phyloP scores from a whole-genome alignment of 164 flowering plant genomes.

The Cinnamomum chago region DNA sequence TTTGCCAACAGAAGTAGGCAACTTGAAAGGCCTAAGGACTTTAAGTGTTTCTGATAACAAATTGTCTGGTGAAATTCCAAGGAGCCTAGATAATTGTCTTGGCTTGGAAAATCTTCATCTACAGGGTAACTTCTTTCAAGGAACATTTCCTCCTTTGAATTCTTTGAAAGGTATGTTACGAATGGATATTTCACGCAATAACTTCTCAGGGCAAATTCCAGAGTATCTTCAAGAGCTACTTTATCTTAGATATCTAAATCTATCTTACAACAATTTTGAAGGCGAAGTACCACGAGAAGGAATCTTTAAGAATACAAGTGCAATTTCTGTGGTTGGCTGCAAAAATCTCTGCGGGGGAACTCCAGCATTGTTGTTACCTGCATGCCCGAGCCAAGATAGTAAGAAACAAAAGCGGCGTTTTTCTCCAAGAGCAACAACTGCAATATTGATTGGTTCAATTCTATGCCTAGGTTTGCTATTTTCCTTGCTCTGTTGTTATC shows the following conservation, averaged over 20 bases:
- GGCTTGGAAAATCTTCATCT: not conserved
- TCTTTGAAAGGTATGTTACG: constrained; percentile 1
- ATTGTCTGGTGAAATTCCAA: constrained; percentile 7
- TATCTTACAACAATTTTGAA: constrained; percentile 8
- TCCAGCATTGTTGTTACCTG: not conserved
- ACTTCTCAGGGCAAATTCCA: constrained; percentile 3
- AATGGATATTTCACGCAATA: constrained; percentile 8
- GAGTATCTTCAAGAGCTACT: not conserved
- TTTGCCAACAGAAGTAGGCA: not conserved
- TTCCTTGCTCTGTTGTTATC: not conserved
- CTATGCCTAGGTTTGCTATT: not conserved
- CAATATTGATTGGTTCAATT: not conserved
- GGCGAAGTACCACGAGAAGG: constrained; percentile 12
- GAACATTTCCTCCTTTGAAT: constrained; percentile 4
- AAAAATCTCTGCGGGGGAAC: constrained; percentile 13
- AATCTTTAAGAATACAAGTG: constrained; percentile 7
- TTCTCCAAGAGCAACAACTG: not conserved
- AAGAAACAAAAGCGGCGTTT: too few relatives aligned
- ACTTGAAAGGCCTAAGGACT: not conserved
- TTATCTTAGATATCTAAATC: constrained; percentile 1
- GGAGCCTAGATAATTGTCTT: constrained; percentile 3
- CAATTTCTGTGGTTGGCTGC: constrained; percentile 7
- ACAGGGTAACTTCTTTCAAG: constrained; percentile 10
- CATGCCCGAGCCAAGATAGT: not conserved
- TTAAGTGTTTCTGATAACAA: not conserved